Evolutionary conservation across 2,329 filamentous ascomycete species (phyloP), one percentile per base, ranked within the genome.

Genomic region (Aspergillus luchuensis): DNA sequence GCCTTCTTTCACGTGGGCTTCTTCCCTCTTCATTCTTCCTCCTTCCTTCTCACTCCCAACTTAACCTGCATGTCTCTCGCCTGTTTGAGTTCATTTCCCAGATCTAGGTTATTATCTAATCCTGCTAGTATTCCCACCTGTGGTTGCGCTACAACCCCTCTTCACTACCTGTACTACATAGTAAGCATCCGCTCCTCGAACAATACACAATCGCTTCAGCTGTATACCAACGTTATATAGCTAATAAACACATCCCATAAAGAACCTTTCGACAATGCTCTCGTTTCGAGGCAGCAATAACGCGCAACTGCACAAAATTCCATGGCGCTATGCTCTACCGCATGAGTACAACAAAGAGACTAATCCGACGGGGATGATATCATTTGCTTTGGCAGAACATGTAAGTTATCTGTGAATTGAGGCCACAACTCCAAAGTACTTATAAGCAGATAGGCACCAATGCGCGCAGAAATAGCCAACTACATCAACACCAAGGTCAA

Each of bases 401-500:
- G 74, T 76, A 69, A 11, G 47, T 15, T 8, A 56, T 8, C 15
- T n/a, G n/a, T 0, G 13, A 11, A 8, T 10, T 5, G 19, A 15
- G 1, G 8, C 25, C 15, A 21, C 6, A 2, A 33, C 25, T 0
- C 10, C 10, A 39, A 30, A 28, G 19, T 49, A 25, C 58, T 63
- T 39, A 63, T n/a, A 36, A 3, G 8, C 11, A 5, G 19, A 23
- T 55, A 80, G 79, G 63, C 66, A 56, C 67, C 73, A 15, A 74
- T 80, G 66, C 71, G 74, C 10, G 63, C 71, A 11, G 75, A 80
- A 21, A 69, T 80, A 19, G 68, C 71, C 11, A 67, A 73, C 8
- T 80, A 76, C 61, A 71, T 79, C 38, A 76, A 76, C 43, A 64
- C 73, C 23, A 75, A 79, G 59, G 74, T 74, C 36, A 53, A 41